Evolutionary conservation across 2,329 filamentous ascomycete species (phyloP), one percentile per base, ranked within the genome.

Genomic region (Ophiostoma montium): DNA sequence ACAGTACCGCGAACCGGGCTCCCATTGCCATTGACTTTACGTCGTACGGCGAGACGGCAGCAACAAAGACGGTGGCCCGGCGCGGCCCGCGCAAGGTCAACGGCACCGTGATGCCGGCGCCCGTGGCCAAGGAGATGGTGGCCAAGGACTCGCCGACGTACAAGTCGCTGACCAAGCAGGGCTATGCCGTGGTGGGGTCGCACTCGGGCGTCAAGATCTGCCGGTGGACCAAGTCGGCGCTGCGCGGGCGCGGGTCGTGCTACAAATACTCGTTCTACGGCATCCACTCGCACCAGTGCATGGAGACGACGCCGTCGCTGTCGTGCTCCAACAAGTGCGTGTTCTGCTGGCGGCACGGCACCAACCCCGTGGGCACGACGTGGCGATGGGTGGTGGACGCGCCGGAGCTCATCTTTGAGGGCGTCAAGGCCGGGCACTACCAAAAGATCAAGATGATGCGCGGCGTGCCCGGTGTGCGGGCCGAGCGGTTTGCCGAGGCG

Each of bases 191-290:
- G 51, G 84, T 98, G 35, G 92, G 92, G 48, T 90, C 86, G 0
- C 92, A 96, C 67, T 94, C 87, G 0, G 90, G 90, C 30, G 90
- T 96, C 56, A 96, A 96, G 66, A 95, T 95, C 59, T 98, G 90
- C 62, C 86, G 92, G 31, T 98, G 90, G 90, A 96, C 92, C 10
- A 98, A 98, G 67, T 95, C 89, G 1, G 90, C 90, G 10, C 79
- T 96, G 1, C 85, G 90, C 35, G 90, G 90, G 12, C 82, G 90
- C 36, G 92, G 90, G 5, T 94, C 86, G 21, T 98, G 90, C 70
- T 98, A 98, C 74, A 96, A 98, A 62, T 95, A 80, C 65, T 94
- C 86, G 0, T 94, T 98, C 65, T 98, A 98, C 65, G 90, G 90
- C 45, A 98, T 98, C 64, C 79, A 84, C 55, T 95, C 89, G 0